Evolutionary conservation across 148 eudicot species (phyloP).

Genomic region (Arbutus unedo): DNA sequence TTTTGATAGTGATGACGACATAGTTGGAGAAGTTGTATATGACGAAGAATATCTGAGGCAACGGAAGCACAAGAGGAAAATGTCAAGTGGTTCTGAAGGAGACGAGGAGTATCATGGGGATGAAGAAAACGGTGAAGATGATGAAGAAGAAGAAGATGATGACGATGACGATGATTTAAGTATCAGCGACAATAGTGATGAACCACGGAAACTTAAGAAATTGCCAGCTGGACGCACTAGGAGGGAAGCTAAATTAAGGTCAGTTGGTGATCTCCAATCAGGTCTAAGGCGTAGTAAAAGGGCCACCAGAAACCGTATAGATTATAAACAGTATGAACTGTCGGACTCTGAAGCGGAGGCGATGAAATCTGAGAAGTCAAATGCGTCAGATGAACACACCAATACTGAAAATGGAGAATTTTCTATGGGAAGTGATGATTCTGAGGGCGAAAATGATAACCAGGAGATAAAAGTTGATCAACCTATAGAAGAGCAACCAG

Average conservation of each 20-base stretch:
- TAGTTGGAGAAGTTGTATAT: slow-evolving; percentile 95
- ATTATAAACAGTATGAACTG: slow-evolving; percentile 60
- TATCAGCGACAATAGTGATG: slow-evolving; percentile 72
- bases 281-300: slow-evolving; percentile 90
- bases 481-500: slow-evolving; percentile 29
- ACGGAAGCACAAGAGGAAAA: slow-evolving; percentile 51
- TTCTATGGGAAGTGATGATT: slow-evolving; percentile 51
- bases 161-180: slow-evolving; percentile 36
- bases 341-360: slow-evolving; percentile 82
- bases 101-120: slow-evolving; percentile 81
- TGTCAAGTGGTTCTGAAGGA: slow-evolving; percentile 82
- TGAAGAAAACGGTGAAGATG: slow-evolving; percentile 65
- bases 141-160: slow-evolving; percentile 64
- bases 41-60: slow-evolving; percentile 68
- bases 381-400: slow-evolving; percentile 40
- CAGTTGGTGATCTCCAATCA: slow-evolving; percentile 44
- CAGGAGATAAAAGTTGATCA: slow-evolving; percentile 29
- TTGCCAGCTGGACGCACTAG: slow-evolving; percentile 49
- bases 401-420: slow-evolving; percentile 47
- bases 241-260: slow-evolving; percentile 50
- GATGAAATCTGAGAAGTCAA: slow-evolving; percentile 36
- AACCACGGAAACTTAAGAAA: slow-evolving; percentile 42
- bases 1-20: slow-evolving; percentile 78
- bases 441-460: slow-evolving; percentile 40
- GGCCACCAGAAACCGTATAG: slow-evolving; percentile 64